Conservation (phyloP, 345 rosid species). For the Ailanthus altissimus region DNA sequence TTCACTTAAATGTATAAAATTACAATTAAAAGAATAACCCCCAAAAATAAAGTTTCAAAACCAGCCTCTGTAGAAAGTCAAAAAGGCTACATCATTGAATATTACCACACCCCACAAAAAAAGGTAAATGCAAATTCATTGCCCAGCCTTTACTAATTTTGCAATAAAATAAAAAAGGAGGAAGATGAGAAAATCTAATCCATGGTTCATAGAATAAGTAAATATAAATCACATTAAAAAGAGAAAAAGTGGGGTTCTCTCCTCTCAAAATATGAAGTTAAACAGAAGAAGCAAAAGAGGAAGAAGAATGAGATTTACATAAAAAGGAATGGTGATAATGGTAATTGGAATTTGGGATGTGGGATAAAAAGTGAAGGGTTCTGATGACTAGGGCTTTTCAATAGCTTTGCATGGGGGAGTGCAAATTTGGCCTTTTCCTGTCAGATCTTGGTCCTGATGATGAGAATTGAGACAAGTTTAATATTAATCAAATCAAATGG, state of each 20-base stretch:
- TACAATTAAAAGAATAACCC: too few species aligned
- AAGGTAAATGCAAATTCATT: background rate
- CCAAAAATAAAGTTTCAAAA: background rate
- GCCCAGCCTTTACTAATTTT: background rate
- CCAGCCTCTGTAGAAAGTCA: background rate
- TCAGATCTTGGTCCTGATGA: slow-evolving; percentile 31
- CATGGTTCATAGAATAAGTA: background rate
- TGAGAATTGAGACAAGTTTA: too few species aligned
- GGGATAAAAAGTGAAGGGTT: too few species aligned
- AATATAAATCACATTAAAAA: background rate
- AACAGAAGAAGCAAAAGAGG: too few species aligned
- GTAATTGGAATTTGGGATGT: background rate
- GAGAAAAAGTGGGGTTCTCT: background rate
- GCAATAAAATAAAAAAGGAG: background rate
- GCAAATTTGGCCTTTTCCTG: slow-evolving; percentile 44
- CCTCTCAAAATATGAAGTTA: too few species aligned
- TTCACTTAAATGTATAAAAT: too few species aligned
- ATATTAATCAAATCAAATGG: too few species aligned
- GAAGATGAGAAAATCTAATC: background rate
- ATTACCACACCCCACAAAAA: background rate
- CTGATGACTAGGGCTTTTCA: slow-evolving; percentile 8
- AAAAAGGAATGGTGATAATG: background rate
- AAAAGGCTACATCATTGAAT: background rate
- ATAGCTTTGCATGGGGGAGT: slow-evolving; percentile 11
- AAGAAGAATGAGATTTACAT: background rate